Evolutionary conservation across 2,329 filamentous ascomycete genomes (phyloP).

Genomic region (Nannizzia gypsea): DNA sequence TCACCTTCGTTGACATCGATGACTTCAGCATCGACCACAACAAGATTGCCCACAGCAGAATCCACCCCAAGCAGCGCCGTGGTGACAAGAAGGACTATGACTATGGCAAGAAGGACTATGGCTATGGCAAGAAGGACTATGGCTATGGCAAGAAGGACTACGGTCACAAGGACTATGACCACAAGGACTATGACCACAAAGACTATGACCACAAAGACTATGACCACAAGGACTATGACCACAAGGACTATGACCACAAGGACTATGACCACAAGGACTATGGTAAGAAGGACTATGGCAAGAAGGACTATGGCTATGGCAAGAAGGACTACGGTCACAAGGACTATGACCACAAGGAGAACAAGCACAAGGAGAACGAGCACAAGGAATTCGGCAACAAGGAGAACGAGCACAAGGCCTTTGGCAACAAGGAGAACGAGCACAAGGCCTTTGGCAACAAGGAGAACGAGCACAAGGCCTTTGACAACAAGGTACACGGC

Average conservation of each 20-base stretch:
- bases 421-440: not conserved
- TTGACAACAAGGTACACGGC: too few relatives aligned
- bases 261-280: not conserved
- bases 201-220: not conserved
- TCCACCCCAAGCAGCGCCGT: not conserved
- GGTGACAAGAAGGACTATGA: not conserved
- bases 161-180: not conserved
- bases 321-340: not conserved
- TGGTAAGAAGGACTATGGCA: not conserved
- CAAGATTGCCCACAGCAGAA: not conserved
- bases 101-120: not conserved
- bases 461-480: not conserved
- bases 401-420: not conserved
- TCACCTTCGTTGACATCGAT: not conserved
- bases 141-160: not conserved
- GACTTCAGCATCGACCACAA: constrained; percentile 2
- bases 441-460: not conserved
- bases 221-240: not conserved
- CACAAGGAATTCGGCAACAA: not conserved
- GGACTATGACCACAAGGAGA: not conserved
- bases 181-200: not conserved
- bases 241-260: not conserved
- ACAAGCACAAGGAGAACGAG: not conserved
- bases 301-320: not conserved
- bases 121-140: not conserved